Evolutionary conservation across 2,329 filamentous ascomycete species (phyloP), one percentile per base, ranked within the genome.

Genomic region (Trichoderma asperellum): DNA sequence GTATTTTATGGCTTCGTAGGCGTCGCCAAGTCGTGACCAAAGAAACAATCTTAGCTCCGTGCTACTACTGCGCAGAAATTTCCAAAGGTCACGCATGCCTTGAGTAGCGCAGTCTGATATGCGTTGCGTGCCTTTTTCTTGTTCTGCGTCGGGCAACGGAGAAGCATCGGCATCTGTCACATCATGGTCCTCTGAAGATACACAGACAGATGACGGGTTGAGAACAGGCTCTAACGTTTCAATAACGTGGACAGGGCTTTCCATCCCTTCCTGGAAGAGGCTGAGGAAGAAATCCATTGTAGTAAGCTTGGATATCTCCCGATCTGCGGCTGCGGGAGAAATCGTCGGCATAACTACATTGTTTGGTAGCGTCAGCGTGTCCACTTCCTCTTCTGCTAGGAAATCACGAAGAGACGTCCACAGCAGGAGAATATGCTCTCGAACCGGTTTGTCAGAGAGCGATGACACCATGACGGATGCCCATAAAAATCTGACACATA

Each of bases 241-340:
- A 70, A 99, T 97, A 24, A 97, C 88, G 5, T 90, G 87, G 14
- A 95, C 87, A 0, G 95, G 92, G 73, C 97, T 91, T 58, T 91
- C 89, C 70, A 90, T 87, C 69, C 96, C 91, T 47, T 94, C 90
- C 70, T 92, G 91, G 77, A 98, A 98, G 0, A 99, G 87, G 47
- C 90, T 92, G 62, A 94, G 85, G 79, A 99, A 98, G 78, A 98
- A 98, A 76, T 97, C 95, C 88, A 97, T 96, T 0, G 95, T 98
- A 16, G 93, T 97, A 40, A 98, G 85, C 75, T 94, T 94, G 14
- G 93, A 95, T 32, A 97, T 91, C 77, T 99, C 95, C 67, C 93
- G 90, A 72, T 98, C 94, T 8, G 96, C 90, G 0, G 93, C 92
- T n/a, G 87, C 86, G 2, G 89, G 81, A 0, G 95, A 97, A 61